Conservation (phyloP, 192 early-diverging fungal species). For the Ambispora gerdemannii region DNA sequence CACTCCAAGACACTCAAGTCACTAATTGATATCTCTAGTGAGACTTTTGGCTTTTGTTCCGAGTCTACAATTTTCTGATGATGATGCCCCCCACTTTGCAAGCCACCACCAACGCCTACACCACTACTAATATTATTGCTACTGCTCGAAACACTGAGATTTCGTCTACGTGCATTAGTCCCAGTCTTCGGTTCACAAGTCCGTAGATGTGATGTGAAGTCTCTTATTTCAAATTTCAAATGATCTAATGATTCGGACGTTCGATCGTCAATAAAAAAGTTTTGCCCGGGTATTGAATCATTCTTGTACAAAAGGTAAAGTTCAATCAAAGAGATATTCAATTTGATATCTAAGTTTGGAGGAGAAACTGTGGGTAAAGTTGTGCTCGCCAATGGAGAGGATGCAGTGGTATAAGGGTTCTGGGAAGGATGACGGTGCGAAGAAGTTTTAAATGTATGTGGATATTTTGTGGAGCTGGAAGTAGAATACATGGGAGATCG, state of each 20-base stretch:
- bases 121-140: no score
- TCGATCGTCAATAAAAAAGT: conserved; percentile 33
- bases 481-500: background rate
- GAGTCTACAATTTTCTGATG: conserved; percentile 28
- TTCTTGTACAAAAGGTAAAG: conserved; percentile 43
- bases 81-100: no score
- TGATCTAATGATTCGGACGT: conserved; percentile 36
- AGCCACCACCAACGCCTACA: no score
- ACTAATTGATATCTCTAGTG: conserved; percentile 1
- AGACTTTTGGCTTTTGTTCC: background rate
- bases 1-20: conserved; percentile 15
- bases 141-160: background rate
- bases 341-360: conserved; percentile 38
- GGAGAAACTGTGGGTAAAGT: conserved; percentile 8
- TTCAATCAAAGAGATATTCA: conserved; percentile 36
- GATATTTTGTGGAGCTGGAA: background rate
- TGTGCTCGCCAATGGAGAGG: background rate
- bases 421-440: background rate
- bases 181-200: conserved; percentile 29
- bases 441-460: conserved; percentile 2
- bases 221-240: conserved; percentile 40
- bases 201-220: conserved; percentile 35
- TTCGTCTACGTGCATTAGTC: background rate
- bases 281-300: conserved; percentile 31
- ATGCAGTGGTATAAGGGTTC: background rate